Evolutionary conservation across 352 stramenopile genomes (phyloP).

Genomic region (Saprolegnia diclina): DNA sequence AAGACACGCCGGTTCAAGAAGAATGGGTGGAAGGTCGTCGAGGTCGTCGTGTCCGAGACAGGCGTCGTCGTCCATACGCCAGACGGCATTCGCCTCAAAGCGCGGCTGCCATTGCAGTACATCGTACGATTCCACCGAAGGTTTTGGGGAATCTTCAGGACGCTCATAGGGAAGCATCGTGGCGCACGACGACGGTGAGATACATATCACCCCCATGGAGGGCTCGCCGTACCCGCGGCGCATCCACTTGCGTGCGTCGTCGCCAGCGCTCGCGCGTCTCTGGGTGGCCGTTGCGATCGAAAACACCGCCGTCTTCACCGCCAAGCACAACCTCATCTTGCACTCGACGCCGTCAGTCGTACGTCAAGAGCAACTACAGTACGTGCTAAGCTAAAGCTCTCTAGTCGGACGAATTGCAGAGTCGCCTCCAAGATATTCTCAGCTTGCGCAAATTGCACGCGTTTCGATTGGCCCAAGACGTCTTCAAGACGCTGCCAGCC

Average conservation of each 20-base stretch:
- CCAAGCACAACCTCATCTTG: not conserved
- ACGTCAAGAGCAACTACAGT: not conserved
- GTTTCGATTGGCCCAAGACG: conserved; percentile 15
- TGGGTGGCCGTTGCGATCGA: not conserved
- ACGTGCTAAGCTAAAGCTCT: not conserved
- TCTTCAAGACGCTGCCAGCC: not conserved
- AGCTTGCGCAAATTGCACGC: conserved; percentile 19
- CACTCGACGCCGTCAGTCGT: not conserved
- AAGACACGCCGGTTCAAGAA: conserved; percentile 5
- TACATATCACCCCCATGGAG: not conserved
- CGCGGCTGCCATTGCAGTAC: conserved; percentile 1
- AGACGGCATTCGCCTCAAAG: not conserved
- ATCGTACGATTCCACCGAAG: not conserved
- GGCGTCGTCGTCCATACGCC: not conserved
- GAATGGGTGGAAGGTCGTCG: not conserved
- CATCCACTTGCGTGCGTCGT: not conserved
- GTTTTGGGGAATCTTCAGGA: not conserved
- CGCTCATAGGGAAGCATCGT: not conserved
- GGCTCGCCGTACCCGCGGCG: not conserved
- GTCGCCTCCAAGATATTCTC: not conserved
- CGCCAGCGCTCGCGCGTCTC: not conserved
- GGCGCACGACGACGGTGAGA: not conserved
- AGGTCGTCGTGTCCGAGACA: not conserved
- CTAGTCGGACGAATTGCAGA: not conserved
- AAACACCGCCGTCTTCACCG: not conserved